Evolutionary conservation across 2,329 filamentous ascomycete genomes (phyloP).

Genomic region (Colletotrichum falcatum): DNA sequence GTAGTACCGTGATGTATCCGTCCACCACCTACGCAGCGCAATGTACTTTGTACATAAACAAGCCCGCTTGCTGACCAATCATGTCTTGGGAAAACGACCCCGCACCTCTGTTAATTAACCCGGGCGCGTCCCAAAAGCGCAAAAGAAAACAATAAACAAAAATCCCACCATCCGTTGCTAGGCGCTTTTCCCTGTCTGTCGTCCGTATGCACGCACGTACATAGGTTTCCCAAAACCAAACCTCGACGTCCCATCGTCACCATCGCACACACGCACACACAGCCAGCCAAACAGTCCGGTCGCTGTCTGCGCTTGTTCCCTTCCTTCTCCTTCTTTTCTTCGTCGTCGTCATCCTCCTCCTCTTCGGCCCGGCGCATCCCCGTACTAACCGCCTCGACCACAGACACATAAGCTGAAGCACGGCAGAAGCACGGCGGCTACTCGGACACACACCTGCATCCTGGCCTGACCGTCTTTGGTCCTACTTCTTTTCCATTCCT

Average conservation of each 20-base stretch:
- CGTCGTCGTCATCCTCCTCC: not conserved
- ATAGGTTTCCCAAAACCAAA: no score
- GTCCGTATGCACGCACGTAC: not conserved
- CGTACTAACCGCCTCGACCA: constrained; percentile 25
- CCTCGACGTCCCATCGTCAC: constrained; percentile 23
- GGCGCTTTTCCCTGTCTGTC: constrained; percentile 35
- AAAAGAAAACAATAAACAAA: constrained; percentile 50
- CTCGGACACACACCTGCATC: not conserved
- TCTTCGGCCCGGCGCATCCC: constrained; percentile 13
- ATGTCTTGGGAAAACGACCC: not conserved
- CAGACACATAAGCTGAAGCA: no score
- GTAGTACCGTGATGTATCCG: no score
- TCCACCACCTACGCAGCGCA: no score
- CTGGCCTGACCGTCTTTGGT: not conserved
- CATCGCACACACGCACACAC: not conserved
- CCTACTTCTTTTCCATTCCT: constrained; percentile 21
- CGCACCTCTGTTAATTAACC: constrained; percentile 27
- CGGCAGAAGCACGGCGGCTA: not conserved
- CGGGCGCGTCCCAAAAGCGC: constrained; percentile 26
- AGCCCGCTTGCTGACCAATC: not conserved
- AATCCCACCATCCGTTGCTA: constrained; percentile 45
- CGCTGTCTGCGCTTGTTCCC: constrained; percentile 8
- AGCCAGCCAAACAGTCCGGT: not conserved
- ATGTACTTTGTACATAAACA: no score
- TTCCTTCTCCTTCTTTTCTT: not conserved